Conservation (phyloP, 768 basidiomycete species). For the Naganishia vaughanmartiniae region DNA sequence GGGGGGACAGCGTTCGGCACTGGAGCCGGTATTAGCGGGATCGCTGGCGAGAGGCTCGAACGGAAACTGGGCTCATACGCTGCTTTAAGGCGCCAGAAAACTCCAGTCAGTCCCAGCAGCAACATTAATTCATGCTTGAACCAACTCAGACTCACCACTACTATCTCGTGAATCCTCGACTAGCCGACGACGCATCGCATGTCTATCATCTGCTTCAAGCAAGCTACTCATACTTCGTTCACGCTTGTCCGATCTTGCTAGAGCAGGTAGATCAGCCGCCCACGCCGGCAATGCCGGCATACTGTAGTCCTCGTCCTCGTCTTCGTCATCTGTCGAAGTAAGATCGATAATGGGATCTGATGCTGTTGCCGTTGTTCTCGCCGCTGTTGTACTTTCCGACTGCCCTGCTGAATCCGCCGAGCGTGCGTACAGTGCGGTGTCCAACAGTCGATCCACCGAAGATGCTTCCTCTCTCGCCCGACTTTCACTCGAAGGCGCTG, state of each 20-base stretch:
- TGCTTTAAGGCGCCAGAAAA: background rate
- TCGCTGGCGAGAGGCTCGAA: background rate
- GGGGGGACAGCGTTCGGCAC: background rate
- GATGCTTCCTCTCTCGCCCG: background rate
- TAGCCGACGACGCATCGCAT: background rate
- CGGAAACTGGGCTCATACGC: constrained; percentile 17
- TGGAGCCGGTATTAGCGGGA: background rate
- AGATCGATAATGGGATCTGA: constrained; percentile 18
- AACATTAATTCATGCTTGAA: background rate
- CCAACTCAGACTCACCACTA: background rate
- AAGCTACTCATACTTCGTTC: constrained; percentile 24
- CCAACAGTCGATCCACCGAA: constrained; percentile 17
- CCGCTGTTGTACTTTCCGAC: constrained; percentile 9
- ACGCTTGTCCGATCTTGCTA: constrained; percentile 16
- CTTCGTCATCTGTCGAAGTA: constrained; percentile 12
- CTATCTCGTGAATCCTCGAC: background rate
- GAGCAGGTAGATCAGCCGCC: constrained; percentile 17
- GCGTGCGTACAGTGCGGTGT: background rate
- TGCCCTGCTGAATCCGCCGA: background rate
- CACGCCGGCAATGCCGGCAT: background rate
- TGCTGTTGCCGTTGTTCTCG: background rate
- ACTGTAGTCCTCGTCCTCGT: background rate
- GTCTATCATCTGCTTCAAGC: constrained; percentile 14
- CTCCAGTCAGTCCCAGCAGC: background rate
- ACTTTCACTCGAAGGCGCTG: background rate